Conservation (phyloP, 1,284 basidiomycete genomes). For the Leccinum colubrinum region DNA sequence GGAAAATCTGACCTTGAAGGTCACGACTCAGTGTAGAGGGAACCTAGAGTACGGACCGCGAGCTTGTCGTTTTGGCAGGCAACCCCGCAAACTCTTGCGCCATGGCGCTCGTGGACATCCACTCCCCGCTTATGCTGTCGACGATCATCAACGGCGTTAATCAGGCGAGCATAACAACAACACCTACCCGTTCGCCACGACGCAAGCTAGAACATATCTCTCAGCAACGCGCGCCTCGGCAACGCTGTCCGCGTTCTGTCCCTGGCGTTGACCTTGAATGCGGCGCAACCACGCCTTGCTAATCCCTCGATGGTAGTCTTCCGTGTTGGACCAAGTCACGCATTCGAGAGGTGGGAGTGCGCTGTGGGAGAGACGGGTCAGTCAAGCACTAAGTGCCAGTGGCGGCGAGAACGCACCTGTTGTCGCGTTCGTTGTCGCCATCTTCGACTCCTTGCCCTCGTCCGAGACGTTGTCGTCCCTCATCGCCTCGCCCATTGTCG, state of each 20-base stretch:
- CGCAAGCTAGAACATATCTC: constrained; percentile 62
- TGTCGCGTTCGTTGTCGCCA: too few relatives aligned
- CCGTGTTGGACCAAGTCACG: constrained; percentile 60
- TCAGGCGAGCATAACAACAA: neutral
- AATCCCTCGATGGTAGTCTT: constrained; percentile 67
- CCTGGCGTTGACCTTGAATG: constrained; percentile 34
- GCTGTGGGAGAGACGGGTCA: too few relatives aligned
- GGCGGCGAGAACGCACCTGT: too few relatives aligned
- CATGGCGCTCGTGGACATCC: constrained; percentile 64
- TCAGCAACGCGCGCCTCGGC: constrained; percentile 51
- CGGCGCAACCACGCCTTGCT: constrained; percentile 60
- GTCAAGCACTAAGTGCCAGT: too few relatives aligned
- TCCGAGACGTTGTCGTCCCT: too few relatives aligned
- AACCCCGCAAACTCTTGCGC: constrained; percentile 61
- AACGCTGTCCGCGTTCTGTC: constrained; percentile 36
- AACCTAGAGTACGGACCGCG: constrained; percentile 42
- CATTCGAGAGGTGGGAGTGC: constrained; percentile 27
- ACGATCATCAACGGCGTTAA: neutral
- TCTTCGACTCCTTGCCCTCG: too few relatives aligned
- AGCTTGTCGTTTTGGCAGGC: constrained; percentile 56
- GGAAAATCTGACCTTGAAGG: neutral
- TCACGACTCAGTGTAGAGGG: neutral
- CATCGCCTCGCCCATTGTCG: too few relatives aligned
- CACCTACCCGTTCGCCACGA: constrained; percentile 61
- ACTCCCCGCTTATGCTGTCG: constrained; percentile 60